Evolutionary conservation across 75 land plant species (phyloP).

Genomic region (Adiantum capillusveneris): DNA sequence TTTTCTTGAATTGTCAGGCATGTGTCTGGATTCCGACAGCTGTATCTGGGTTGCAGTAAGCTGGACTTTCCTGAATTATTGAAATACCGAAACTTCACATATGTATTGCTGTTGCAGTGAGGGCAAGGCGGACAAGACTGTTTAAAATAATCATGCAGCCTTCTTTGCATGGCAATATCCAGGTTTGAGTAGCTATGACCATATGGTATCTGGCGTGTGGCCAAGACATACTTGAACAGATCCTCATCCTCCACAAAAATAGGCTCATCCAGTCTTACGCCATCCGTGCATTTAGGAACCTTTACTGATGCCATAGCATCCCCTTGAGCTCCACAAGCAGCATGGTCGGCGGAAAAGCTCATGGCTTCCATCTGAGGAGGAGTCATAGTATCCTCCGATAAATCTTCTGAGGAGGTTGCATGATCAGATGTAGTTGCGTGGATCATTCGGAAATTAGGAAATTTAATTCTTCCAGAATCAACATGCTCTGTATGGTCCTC

Average conservation of each 20-base stretch:
- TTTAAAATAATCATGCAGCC: neutral
- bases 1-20: neutral
- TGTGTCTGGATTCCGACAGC: conserved; percentile 1
- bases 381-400: neutral
- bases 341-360: neutral
- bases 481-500: neutral
- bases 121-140: neutral
- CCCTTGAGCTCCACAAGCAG: neutral
- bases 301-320: neutral
- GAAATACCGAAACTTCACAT: conserved; percentile 1
- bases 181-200: neutral
- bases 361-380: neutral
- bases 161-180: neutral
- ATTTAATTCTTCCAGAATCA: neutral
- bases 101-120: neutral
- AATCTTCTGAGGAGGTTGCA: neutral
- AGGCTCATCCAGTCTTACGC: neutral
- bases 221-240: neutral
- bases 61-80: neutral
- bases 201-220: neutral
- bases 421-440: neutral
- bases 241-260: neutral
- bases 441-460: neutral
- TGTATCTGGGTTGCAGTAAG: conserved; percentile 1
- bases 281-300: neutral